Conservation (phyloP, 306 rosid genomes). For the Cicer pinnatifidum region DNA sequence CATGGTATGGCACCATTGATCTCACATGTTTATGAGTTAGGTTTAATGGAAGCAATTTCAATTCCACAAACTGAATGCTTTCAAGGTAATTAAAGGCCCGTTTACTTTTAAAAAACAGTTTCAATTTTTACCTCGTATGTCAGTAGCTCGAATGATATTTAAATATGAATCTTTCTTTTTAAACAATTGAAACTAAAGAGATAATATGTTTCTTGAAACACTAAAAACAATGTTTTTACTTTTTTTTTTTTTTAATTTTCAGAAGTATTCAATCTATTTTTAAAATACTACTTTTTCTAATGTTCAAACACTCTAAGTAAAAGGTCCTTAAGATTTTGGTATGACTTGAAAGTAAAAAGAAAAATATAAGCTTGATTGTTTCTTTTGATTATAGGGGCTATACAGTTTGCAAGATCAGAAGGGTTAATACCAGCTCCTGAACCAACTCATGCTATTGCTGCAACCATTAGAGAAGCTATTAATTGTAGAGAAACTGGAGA, state of each 20-base stretch:
- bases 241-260: no score
- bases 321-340: not conserved
- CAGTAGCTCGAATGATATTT: no score
- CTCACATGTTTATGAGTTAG: slow-evolving; percentile 83
- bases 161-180: not conserved
- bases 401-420: slow-evolving; percentile 86
- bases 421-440: slow-evolving; percentile 96
- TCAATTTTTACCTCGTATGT: no score
- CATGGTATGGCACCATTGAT: slow-evolving; percentile 97
- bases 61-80: slow-evolving; percentile 92
- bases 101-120: no score
- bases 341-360: slow-evolving; percentile 22
- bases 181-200: no score
- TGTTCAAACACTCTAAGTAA: no score
- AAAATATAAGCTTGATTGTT: not conserved
- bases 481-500: slow-evolving; percentile 77
- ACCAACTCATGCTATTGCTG: slow-evolving; percentile 93
- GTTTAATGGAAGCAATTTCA: slow-evolving; percentile 88
- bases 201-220: no score
- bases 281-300: no score
- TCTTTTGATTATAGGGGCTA: slow-evolving; percentile 65
- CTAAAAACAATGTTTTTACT: no score
- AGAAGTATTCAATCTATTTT: no score
- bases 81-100: slow-evolving; percentile 54
- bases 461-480: slow-evolving; percentile 87